A percentile compares a stretch with the other conserved stretches of the same genome.
Conservation (phyloP, 306 rosid genomes). For the Nissolia schottii region DNA sequence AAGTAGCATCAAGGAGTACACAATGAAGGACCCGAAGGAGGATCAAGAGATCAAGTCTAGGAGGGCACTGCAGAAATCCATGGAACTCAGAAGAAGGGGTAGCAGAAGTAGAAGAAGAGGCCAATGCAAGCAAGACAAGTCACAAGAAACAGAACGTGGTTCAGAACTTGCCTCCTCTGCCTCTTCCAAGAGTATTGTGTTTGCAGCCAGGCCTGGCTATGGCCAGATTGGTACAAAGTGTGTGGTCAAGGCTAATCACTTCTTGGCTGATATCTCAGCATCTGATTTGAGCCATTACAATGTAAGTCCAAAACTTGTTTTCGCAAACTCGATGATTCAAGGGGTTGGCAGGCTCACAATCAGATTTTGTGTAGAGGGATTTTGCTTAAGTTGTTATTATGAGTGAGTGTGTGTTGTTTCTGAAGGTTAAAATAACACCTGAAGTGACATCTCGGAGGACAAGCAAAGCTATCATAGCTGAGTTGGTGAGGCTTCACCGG, state of each 20-base stretch:
- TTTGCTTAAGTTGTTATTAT: not conserved
- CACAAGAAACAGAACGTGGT: slow-evolving; percentile 16
- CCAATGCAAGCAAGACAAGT: slow-evolving; percentile 20
- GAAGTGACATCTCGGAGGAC: slow-evolving; percentile 33
- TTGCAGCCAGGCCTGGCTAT: slow-evolving; percentile 42
- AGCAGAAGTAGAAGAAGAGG: slow-evolving; percentile 30
- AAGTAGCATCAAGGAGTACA: not conserved
- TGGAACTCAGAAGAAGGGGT: slow-evolving; percentile 32
- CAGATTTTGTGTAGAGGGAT: not conserved
- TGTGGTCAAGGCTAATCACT: slow-evolving; percentile 57
- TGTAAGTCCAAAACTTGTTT: slow-evolving; percentile 25
- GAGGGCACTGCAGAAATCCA: slow-evolving; percentile 20
- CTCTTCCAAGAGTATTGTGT: slow-evolving; percentile 33
- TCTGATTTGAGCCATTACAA: slow-evolving; percentile 52
- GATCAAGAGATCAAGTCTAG: slow-evolving; percentile 27
- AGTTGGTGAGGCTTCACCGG: slow-evolving; percentile 38
- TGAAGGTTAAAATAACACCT: slow-evolving; percentile 39
- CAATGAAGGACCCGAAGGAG: slow-evolving; percentile 44
- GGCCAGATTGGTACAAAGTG: slow-evolving; percentile 52
- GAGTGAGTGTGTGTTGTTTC: not conserved
- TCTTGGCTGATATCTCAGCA: slow-evolving; percentile 49
- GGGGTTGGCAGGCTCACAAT: not conserved
- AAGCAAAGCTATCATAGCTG: slow-evolving; percentile 37
- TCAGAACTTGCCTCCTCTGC: slow-evolving; percentile 8
- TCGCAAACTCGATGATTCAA: no score